These are phyloP conservation scores for Eucommia ulmoides DNA, from an alignment of 257 asterid genomes.

Conservation along the genomic window DNA sequence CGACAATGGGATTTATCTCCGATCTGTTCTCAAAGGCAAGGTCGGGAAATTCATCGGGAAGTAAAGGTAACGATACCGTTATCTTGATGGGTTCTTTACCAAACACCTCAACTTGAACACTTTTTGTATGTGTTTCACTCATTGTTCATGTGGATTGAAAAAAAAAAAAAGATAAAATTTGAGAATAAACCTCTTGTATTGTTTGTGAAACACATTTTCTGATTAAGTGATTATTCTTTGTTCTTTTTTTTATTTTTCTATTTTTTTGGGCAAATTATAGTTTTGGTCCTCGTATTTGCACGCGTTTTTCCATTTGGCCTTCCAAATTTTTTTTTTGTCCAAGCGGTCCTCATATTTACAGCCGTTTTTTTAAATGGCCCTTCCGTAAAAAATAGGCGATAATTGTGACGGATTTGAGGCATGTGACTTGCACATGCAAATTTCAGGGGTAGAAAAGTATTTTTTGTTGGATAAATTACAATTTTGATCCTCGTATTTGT, in stretches of 20 bases:
- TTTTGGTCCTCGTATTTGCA: too few relatives aligned
- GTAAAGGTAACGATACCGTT: constrained; percentile 27
- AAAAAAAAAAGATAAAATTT: not conserved
- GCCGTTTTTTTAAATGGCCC: too few relatives aligned
- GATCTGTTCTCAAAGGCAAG: constrained; percentile 53
- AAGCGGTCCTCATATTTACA: too few relatives aligned
- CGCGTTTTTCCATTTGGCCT: too few relatives aligned
- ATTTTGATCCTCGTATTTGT: too few relatives aligned
- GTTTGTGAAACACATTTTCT: not conserved
- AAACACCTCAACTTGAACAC: constrained; percentile 36
- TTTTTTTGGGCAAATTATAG: too few relatives aligned
- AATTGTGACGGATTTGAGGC: too few relatives aligned
- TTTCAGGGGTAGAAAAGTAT: too few relatives aligned
- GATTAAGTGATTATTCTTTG: not conserved
- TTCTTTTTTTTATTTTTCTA: not conserved
- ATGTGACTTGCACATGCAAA: too few relatives aligned
- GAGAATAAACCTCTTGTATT: not conserved
- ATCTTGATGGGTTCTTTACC: constrained; percentile 77
- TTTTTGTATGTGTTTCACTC: not conserved
- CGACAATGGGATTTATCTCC: constrained; percentile 31
- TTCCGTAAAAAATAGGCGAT: too few relatives aligned
- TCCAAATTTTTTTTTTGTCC: too few relatives aligned
- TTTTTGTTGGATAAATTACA: too few relatives aligned
- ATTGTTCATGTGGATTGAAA: not conserved
- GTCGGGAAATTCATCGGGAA: constrained; percentile 27